phyloP scores from a whole-genome alignment of 805 yeast species.

The Hanseniaspora pseudoguilliermondii region DNA sequence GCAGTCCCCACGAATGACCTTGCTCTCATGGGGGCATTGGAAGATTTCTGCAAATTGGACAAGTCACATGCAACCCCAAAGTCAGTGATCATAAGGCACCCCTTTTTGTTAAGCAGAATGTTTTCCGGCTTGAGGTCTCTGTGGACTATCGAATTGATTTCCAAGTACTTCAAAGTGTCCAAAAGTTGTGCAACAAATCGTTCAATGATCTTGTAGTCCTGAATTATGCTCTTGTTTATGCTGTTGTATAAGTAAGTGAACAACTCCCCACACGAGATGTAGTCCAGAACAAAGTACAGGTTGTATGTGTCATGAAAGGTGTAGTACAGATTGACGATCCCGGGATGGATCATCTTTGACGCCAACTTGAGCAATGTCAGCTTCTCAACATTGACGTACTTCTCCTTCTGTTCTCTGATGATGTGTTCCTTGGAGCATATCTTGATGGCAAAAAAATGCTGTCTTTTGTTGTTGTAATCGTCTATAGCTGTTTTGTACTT shows the following conservation, averaged over 20 bases:
- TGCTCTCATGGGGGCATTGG: conserved; percentile 23
- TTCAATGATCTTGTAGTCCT: conserved; percentile 59
- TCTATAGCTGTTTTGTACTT: conserved; percentile 36
- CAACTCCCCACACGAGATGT: conserved; percentile 91
- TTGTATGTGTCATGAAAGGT: conserved; percentile 89
- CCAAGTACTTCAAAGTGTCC: conserved; percentile 74
- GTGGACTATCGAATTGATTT: conserved; percentile 78
- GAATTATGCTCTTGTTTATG: conserved; percentile 45
- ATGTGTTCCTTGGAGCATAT: conserved; percentile 85
- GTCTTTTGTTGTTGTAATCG: conserved; percentile 20
- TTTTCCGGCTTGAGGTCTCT: conserved; percentile 93
- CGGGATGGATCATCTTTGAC: conserved; percentile 71
- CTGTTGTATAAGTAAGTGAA: conserved; percentile 51
- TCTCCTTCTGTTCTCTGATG: conserved; percentile 84
- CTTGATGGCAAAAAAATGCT: conserved; percentile 59
- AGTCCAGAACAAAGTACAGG: conserved; percentile 82
- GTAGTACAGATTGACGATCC: conserved; percentile 79
- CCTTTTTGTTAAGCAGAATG: conserved; percentile 52
- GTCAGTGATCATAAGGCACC: conserved; percentile 85
- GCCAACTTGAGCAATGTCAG: conserved; percentile 64
- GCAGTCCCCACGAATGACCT: conserved; percentile 96
- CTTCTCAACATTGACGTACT: conserved; percentile 91
- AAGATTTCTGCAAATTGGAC: background rate
- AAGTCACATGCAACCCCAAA: conserved; percentile 84
- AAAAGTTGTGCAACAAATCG: conserved; percentile 77